Evolutionary conservation across 2,329 filamentous ascomycete species (phyloP), one percentile per base, ranked within the genome.

Genomic region (Venturia pyrina): DNA sequence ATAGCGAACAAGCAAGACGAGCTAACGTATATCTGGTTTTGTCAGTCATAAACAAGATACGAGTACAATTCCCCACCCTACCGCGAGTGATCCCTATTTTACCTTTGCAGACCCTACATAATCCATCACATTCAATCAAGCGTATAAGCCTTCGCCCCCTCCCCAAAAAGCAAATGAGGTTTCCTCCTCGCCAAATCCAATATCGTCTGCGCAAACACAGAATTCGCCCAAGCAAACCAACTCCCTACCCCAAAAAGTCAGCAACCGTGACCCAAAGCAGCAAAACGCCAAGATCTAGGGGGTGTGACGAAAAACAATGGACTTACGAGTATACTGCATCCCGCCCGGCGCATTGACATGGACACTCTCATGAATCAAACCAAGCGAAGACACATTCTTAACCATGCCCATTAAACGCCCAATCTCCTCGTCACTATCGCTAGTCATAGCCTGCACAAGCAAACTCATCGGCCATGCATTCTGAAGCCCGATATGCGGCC

Each of bases 221-320:
- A 95, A 71, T 99, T 99, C 13, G 95, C 95, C 95, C 93, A 98
- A 2, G 93, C 91, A 75, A 98, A 98, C 93, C 93, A 98, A 73
- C 89, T 91, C 69, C 86, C 83, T 85, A 67, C 28, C 28, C 28
- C 28, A 21, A 21, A 28, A 40, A 13, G 41, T 68, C 59, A 68
- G 68, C 56, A 37, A 7, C 32, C 7, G 2, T 28, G 4, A 28
- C 28, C 28, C 28, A 28, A 28, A 28, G 28, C 28, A 28, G 28
- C 28, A 28, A 28, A 28, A 40, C 8, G 1, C 37, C 7, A 13
- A 40, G 13, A 21, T 21, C 13, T 1, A 40, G 2, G 46, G 40
- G 17, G 19, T 13, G 61, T 50, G 11, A 19, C n/a, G 21, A 28
- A 15, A n/a, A 34, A 50, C 28, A 15, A 3, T 56, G n/a, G 4